These are phyloP conservation scores for Stephania cephalantha DNA, from an alignment of 164 flowering plant genomes.

Conservation along the genomic window DNA sequence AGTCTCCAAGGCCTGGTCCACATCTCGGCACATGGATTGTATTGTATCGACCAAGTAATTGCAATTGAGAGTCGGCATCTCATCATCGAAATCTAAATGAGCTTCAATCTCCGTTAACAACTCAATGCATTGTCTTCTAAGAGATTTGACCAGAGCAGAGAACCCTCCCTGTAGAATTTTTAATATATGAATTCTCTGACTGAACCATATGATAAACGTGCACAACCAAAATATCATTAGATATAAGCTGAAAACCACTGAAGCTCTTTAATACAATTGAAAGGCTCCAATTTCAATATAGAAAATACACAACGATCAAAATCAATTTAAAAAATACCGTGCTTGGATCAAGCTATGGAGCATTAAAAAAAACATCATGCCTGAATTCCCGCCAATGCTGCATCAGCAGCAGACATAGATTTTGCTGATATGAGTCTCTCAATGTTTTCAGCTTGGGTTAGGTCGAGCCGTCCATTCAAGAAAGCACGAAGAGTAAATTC, in stretches of 20 bases:
- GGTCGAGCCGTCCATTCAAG: constrained; percentile 95
- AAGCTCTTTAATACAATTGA: neutral
- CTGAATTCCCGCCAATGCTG: constrained; percentile 94
- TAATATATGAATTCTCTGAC: neutral
- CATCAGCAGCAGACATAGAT: constrained; percentile 83
- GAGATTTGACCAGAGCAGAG: constrained; percentile 69
- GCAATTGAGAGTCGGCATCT: constrained; percentile 83
- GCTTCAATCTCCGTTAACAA: constrained; percentile 95
- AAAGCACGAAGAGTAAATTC: constrained; percentile 97
- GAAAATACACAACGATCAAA: neutral
- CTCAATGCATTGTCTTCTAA: constrained; percentile 73
- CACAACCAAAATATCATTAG: constrained; percentile 7
- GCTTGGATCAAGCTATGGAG: neutral
- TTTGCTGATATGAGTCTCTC: constrained; percentile 73
- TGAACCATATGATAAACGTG: constrained; percentile 1
- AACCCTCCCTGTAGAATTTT: constrained; percentile 72
- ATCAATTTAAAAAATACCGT: neutral
- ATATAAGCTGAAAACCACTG: neutral
- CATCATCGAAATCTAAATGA: constrained; percentile 96
- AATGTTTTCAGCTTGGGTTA: constrained; percentile 91
- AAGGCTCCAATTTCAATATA: neutral
- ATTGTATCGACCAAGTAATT: constrained; percentile 37
- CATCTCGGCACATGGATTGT: constrained; percentile 54
- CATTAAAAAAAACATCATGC: constrained; percentile 22
- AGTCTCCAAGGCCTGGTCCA: constrained; percentile 72